Evolutionary conservation across 164 flowering plant species (phyloP), one percentile per base, ranked within the genome.

Genomic region (Umbilicus rupestris): DNA sequence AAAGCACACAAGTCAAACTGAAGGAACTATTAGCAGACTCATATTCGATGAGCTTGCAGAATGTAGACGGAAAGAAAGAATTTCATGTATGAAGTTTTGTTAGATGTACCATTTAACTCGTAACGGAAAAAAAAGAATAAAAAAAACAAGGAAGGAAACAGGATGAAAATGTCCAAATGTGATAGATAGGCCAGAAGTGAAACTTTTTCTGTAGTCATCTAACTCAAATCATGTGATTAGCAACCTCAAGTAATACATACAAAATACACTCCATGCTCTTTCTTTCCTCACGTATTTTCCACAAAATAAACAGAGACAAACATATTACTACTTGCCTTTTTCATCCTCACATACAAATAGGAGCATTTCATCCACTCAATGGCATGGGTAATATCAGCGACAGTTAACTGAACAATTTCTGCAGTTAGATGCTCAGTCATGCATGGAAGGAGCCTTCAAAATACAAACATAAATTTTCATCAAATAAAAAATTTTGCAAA

Each of bases 311-410:
- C 31, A 55, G 29, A 49, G 24, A 55, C 33, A 7, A 28, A 45
- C 16, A 37, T 37, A 66, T 46, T 42, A 57, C 49, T 28, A 75
- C 84, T 76, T 84, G 72, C 99, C 97, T 87, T 91, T 78, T 88
- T 91, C 83, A 88, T 88, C 69, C 99, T 82, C 33, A 92, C 90
- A 68, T 83, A 91, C 78, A 94, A 78, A 73, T 81, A 94, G 24
- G 99, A 94, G 78, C 96, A 94, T 76, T 88, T 87, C 82, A 94
- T 84, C 97, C 97, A 92, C 72, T 91, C 97, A 73, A 95, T 92
- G 68, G 97, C 97, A 60, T 80, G 81, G 70, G 90, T 78, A 63
- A 95, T 84, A 76, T 95, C 97, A 63, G 90, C 70, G 68, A 95
- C 76, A 24, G 89, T 92, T 67, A 87, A 78, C 76, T 92, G 97